Percentiles rank a stretch among this genome's conserved stretches.
Conservation (phyloP, 305 asterid species). For the Solanum chacoense region DNA sequence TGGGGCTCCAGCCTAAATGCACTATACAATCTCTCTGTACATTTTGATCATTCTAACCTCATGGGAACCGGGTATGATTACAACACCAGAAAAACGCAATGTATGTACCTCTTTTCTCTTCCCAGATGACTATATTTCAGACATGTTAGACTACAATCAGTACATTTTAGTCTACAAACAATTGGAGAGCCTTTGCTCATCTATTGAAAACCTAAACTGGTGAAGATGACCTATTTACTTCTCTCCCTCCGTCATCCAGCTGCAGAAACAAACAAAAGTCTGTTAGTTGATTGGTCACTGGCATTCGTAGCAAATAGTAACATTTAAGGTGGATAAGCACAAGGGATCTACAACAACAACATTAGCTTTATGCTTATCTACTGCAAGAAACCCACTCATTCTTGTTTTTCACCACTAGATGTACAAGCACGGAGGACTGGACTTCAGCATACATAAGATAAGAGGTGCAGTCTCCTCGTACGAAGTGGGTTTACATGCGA, state of each 20-base stretch:
- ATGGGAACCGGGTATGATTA: not conserved
- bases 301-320: not conserved
- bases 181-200: not conserved
- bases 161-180: not conserved
- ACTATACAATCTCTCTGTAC: not conserved
- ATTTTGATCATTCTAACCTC: not conserved
- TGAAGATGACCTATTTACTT: not conserved
- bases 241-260: not conserved
- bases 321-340: not conserved
- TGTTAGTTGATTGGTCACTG: not conserved
- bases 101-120: not conserved
- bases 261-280: not conserved
- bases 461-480: not conserved
- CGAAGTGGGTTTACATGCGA: not conserved
- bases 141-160: not conserved
- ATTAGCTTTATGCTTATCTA: not conserved
- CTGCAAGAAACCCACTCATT: not conserved
- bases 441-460: not conserved
- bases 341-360: not conserved
- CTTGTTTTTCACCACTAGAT: not conserved
- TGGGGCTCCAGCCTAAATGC: not conserved
- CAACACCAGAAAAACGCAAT: not conserved
- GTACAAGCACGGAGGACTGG: not conserved
- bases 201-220: not conserved
- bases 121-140: not conserved